Evolutionary conservation across 441 rosid species (phyloP).

Genomic region (Theobroma grandiflorum): DNA sequence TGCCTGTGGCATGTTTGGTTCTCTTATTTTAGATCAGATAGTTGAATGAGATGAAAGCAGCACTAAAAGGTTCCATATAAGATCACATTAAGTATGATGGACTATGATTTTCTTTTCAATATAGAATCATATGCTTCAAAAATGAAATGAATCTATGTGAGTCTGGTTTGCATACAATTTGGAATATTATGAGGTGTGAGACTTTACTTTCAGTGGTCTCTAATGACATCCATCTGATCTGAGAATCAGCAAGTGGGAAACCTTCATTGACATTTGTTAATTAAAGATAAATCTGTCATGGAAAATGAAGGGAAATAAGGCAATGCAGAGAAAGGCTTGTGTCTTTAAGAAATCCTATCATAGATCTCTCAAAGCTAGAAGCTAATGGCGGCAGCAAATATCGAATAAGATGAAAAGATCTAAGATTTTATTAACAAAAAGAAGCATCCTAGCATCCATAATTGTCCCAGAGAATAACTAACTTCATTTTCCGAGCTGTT

Average conservation of each 20-base stretch:
- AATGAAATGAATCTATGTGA: neutral
- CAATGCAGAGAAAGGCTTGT: neutral
- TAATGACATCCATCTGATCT: too few species aligned
- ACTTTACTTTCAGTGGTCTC: too few species aligned
- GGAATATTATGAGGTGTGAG: neutral
- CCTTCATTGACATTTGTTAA: too few species aligned
- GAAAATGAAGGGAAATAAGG: neutral
- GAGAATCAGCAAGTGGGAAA: too few species aligned
- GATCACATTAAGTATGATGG: neutral
- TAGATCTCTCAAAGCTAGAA: neutral
- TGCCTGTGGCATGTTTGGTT: neutral
- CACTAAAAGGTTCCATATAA: neutral
- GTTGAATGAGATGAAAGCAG: neutral
- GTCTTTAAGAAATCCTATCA: neutral
- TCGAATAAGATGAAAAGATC: neutral
- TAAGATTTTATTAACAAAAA: neutral
- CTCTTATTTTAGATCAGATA: neutral
- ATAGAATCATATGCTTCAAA: neutral
- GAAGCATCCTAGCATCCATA: neutral
- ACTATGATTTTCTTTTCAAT: neutral
- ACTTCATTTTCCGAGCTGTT: neutral
- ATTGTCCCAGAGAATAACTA: neutral
- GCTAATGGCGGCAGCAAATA: too few species aligned
- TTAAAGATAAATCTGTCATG: too few species aligned
- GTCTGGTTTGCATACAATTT: neutral